phyloP scores from a whole-genome alignment of 768 basidiomycete species.

The Strobilomyces dryophilus region DNA sequence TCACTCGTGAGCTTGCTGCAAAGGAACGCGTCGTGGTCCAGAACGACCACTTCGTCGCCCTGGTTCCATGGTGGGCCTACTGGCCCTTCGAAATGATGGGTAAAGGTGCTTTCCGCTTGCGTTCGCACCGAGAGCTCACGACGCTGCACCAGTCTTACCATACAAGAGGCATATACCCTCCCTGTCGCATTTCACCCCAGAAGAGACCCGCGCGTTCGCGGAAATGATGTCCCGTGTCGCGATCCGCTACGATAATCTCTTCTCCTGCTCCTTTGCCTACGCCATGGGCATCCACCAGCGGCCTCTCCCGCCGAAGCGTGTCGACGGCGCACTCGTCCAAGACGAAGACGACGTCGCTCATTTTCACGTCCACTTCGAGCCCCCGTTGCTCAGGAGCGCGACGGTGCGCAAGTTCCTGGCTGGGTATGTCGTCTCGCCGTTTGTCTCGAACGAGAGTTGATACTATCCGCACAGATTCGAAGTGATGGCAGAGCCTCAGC shows the following conservation, averaged over 20 bases:
- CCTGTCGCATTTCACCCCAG: constrained; percentile 51
- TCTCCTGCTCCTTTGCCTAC: constrained; percentile 86
- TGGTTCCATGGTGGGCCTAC: constrained; percentile 94
- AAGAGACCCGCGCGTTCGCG: constrained; percentile 64
- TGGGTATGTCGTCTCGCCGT: constrained; percentile 48
- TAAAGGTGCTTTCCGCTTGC: constrained; percentile 25
- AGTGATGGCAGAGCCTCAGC: constrained; percentile 85
- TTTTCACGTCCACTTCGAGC: constrained; percentile 83
- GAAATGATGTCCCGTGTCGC: constrained; percentile 61
- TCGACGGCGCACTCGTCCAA: constrained; percentile 24
- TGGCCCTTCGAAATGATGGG: constrained; percentile 89
- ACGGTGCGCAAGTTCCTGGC: constrained; percentile 87
- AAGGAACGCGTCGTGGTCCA: constrained; percentile 62
- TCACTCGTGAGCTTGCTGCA: constrained; percentile 54
- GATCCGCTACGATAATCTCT: constrained; percentile 73
- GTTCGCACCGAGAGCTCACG: constrained; percentile 1
- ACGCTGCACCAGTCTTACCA: constrained; percentile 54
- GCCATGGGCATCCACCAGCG: constrained; percentile 94
- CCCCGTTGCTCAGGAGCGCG: constrained; percentile 78
- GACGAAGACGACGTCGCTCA: constrained; percentile 62
- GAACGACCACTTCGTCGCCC: constrained; percentile 74
- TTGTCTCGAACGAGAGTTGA: neutral
- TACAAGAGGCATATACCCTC: constrained; percentile 76
- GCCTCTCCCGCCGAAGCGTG: constrained; percentile 45
- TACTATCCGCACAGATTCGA: constrained; percentile 56